These are phyloP conservation scores for Boletus rufocinnamomeus DNA, from an alignment of 768 basidiomycete genomes.

Conservation along the genomic window DNA sequence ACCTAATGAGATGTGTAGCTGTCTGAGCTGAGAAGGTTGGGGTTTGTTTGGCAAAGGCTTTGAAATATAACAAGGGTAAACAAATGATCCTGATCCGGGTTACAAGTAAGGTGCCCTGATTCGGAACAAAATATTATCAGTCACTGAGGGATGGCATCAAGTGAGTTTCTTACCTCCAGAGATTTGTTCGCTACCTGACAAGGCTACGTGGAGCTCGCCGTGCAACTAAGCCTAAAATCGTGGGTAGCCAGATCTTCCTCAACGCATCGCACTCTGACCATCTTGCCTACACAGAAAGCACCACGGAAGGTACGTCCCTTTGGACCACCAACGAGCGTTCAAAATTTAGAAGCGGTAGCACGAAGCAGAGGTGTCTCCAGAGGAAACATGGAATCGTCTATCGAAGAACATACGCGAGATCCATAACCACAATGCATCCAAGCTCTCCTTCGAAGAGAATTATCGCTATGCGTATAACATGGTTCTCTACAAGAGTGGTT, in stretches of 20 bases:
- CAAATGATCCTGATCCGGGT: constrained; percentile 24
- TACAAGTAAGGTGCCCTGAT: constrained; percentile 3
- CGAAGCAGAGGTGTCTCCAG: constrained; percentile 72
- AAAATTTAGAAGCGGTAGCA: constrained; percentile 46
- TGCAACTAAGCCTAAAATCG: constrained; percentile 42
- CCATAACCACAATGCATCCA: constrained; percentile 88
- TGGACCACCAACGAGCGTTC: background rate
- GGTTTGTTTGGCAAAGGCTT: constrained; percentile 35
- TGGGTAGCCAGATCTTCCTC: constrained; percentile 35
- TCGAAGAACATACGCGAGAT: constrained; percentile 90
- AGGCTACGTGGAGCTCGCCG: constrained; percentile 28
- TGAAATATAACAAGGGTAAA: constrained; percentile 37
- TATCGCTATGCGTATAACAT: constrained; percentile 94
- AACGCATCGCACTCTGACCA: constrained; percentile 21
- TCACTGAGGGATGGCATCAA: constrained; percentile 32
- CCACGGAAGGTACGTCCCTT: constrained; percentile 45
- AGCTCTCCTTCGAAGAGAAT: constrained; percentile 90
- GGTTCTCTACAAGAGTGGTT: constrained; percentile 84
- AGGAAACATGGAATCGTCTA: constrained; percentile 82
- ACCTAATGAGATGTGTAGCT: background rate
- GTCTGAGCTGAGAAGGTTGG: constrained; percentile 1
- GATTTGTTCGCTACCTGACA: constrained; percentile 16
- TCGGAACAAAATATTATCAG: constrained; percentile 17
- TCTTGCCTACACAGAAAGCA: constrained; percentile 40
- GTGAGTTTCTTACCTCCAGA: constrained; percentile 18